Evolutionary conservation across 2,329 filamentous ascomycete genomes (phyloP).

Genomic region (Penicillium sumatraense): DNA sequence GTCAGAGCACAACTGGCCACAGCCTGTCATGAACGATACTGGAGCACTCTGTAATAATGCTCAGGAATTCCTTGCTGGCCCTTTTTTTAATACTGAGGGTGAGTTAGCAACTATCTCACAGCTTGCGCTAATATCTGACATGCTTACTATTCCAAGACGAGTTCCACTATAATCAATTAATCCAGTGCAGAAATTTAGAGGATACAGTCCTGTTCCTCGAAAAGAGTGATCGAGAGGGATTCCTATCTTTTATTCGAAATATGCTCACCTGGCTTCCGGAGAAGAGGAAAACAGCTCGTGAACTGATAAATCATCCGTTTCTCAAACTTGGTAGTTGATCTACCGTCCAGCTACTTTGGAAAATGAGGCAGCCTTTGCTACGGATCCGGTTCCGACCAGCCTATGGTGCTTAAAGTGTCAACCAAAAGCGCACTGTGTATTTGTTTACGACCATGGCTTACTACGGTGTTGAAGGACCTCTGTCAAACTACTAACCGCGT

Average conservation of each 20-base stretch:
- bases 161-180: constrained; percentile 39
- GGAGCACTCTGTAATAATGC: constrained; percentile 36
- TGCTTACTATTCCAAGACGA: constrained; percentile 30
- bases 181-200: constrained; percentile 36
- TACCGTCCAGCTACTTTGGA: too few relatives aligned
- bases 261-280: constrained; percentile 40
- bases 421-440: too few relatives aligned
- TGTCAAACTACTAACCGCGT: too few relatives aligned
- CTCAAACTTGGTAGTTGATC: constrained; percentile 22
- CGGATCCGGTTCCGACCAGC: too few relatives aligned
- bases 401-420: too few relatives aligned
- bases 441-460: too few relatives aligned
- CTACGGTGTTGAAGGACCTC: too few relatives aligned
- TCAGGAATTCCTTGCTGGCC: constrained; percentile 41
- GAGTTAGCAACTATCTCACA: constrained; percentile 14
- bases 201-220: constrained; percentile 33
- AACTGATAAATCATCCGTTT: constrained; percentile 36
- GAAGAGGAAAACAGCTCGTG: constrained; percentile 33
- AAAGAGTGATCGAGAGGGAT: constrained; percentile 34
- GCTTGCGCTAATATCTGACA: neutral
- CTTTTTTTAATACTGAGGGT: constrained; percentile 43
- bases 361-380: too few relatives aligned
- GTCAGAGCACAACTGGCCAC: constrained; percentile 34
- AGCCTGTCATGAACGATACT: constrained; percentile 34
- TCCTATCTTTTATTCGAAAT: constrained; percentile 34